These are phyloP conservation scores for Venturiaceae sp. DNA, from an alignment of 2,329 filamentous ascomycete genomes.

Conservation along the genomic window DNA sequence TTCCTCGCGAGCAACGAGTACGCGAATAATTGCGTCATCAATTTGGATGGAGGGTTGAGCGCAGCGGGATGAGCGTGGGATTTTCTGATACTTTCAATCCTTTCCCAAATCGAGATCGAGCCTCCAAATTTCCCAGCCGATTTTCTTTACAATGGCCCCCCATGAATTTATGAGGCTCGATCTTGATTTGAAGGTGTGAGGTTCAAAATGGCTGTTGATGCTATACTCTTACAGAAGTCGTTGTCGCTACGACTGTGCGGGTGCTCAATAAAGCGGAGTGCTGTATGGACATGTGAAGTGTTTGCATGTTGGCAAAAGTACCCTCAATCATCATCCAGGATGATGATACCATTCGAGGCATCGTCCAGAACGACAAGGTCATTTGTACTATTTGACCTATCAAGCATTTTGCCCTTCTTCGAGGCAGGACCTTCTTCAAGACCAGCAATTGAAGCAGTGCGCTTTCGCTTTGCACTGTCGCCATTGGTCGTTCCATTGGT, in stretches of 20 bases:
- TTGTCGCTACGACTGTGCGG: too few relatives aligned
- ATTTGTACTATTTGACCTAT: neutral
- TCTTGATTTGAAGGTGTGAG: too few relatives aligned
- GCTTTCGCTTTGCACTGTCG: constrained; percentile 32
- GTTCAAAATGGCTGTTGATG: too few relatives aligned
- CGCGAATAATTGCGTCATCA: constrained; percentile 78
- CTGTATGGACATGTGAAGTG: neutral
- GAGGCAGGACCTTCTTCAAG: constrained; percentile 19
- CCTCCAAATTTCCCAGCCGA: too few relatives aligned
- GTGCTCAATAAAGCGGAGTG: neutral
- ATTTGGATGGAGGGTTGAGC: constrained; percentile 76
- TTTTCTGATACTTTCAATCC: neutral
- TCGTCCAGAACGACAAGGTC: constrained; percentile 8
- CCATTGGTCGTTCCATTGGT: constrained; percentile 16
- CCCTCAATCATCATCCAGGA: constrained; percentile 9
- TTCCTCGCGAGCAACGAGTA: constrained; percentile 73
- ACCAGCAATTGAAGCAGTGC: constrained; percentile 31
- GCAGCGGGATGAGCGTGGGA: constrained; percentile 30
- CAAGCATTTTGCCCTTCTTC: constrained; percentile 7
- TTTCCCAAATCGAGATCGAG: too few relatives aligned
- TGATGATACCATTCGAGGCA: constrained; percentile 1
- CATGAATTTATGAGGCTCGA: too few relatives aligned
- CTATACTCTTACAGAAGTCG: too few relatives aligned
- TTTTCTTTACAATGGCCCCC: too few relatives aligned
- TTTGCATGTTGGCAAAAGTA: neutral